Evolutionary conservation across 805 yeast species (phyloP).

Genomic region (Starmera dryadoides): DNA sequence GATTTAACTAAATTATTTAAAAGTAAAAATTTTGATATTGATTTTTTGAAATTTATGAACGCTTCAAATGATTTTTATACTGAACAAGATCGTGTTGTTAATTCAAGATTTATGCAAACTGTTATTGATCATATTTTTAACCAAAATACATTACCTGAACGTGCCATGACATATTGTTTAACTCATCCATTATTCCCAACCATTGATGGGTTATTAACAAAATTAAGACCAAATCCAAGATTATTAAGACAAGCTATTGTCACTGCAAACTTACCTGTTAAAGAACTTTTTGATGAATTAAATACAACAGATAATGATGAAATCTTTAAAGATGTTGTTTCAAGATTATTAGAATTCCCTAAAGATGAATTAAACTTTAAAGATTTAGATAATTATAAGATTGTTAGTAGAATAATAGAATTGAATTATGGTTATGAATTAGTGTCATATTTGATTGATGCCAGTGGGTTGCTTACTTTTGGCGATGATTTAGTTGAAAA

Average conservation of each 20-base stretch:
- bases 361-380: constrained; percentile 25
- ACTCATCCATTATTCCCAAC: constrained; percentile 87
- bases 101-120: constrained; percentile 42
- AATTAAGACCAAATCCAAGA: constrained; percentile 48
- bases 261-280: constrained; percentile 61
- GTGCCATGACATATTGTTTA: constrained; percentile 60
- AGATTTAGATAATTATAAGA: constrained; percentile 25
- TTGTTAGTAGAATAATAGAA: constrained; percentile 36
- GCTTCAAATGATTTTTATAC: constrained; percentile 46
- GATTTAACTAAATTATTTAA: constrained; percentile 16
- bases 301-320: constrained; percentile 50
- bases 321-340: constrained; percentile 59
- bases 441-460: constrained; percentile 60
- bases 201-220: constrained; percentile 46
- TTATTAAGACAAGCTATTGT: constrained; percentile 77
- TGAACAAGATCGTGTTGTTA: constrained; percentile 61
- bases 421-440: constrained; percentile 51
- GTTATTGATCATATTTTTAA: constrained; percentile 37
- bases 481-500: constrained; percentile 40
- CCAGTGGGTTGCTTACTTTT: constrained; percentile 67
- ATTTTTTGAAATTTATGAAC: constrained; percentile 22
- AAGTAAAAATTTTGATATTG: constrained; percentile 21
- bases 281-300: constrained; percentile 58
- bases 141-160: constrained; percentile 25
- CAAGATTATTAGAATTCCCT: constrained; percentile 57